Evolutionary conservation across 768 basidiomycete genomes (phyloP).

Genomic region (Strobilomyces echinocephalus): DNA sequence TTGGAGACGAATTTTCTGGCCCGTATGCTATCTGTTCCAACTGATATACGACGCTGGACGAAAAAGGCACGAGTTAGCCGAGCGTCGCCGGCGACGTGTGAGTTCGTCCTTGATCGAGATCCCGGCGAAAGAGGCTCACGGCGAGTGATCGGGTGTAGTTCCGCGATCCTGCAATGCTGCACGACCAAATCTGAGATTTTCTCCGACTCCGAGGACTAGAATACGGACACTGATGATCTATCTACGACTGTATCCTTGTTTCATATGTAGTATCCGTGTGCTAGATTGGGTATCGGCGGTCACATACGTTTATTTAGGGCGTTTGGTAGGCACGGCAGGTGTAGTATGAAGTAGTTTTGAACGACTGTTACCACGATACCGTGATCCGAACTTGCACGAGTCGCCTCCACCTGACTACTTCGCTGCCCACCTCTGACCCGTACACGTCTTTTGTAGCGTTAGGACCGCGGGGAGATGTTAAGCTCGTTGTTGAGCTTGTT

Average conservation of each 20-base stretch:
- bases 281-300: background rate
- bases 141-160: background rate
- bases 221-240: background rate
- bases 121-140: background rate
- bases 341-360: no score
- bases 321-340: background rate
- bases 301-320: background rate
- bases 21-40: slow-evolving; percentile 11
- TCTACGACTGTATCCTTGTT: background rate
- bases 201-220: background rate
- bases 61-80: background rate
- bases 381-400: no score
- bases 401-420: no score
- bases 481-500: slow-evolving; percentile 6
- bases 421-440: background rate
- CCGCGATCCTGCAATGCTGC: background rate
- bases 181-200: background rate
- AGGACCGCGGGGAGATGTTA: slow-evolving; percentile 16
- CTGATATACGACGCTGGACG: background rate
- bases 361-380: no score
- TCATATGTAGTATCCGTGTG: slow-evolving; percentile 2
- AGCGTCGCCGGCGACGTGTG: background rate
- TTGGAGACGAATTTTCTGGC: slow-evolving; percentile 19
- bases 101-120: background rate
- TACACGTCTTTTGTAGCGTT: background rate